Base-by-base conservation (phyloP, 2,329 filamentous ascomycete species). In the Tolypocladium inflatum region DNA sequence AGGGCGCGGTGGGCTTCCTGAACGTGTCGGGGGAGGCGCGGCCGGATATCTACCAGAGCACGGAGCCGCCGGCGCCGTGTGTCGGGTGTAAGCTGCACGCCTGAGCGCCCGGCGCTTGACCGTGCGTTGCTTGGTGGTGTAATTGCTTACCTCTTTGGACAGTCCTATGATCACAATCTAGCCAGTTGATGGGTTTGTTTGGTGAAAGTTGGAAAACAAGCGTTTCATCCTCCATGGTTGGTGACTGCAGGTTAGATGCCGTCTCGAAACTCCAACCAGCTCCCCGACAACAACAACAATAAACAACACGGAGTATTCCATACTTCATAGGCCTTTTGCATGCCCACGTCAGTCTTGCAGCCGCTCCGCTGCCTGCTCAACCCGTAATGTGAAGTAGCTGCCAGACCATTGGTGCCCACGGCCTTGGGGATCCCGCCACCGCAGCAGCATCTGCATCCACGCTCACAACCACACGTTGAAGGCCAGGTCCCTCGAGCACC, bases 1-100 rank as follows among this genome's bases (percentile, higher is more conserved):
- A 71, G 56, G 70, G 70, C 1, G 68, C 65, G 2, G 68, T 71
- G n/a, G 69, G 69, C 2, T 72, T 67, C 55, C 59, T 71, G 58
- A 72, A 71, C 60, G 70, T 71, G 30, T 63, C 69, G 10, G 69
- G 70, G 2, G 59, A 65, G 23, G 63, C 60, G 13, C 61, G 63
- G 21, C 67, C 65, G 3, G 66, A 69, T 37, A 58, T 70, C 7
- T 68, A 68, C 35, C 53, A 62, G 45, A 68, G 69, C 42, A 35
- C 58, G 4, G 56, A 65, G 55, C 64, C 65, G 9, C 65, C 68
- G 6, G 63, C 59, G 9, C 67, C 69, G 5, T 71, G 69, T 56
- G 63, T 66, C 15, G 69, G 68, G 13, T 70, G 69, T 60, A 70
- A 71, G 62, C 48, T 70, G 54, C 68, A 71, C 53, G 62, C 69